Conservation (phyloP, 2,329 filamentous ascomycete genomes). For the Colletotrichum destructivum region DNA sequence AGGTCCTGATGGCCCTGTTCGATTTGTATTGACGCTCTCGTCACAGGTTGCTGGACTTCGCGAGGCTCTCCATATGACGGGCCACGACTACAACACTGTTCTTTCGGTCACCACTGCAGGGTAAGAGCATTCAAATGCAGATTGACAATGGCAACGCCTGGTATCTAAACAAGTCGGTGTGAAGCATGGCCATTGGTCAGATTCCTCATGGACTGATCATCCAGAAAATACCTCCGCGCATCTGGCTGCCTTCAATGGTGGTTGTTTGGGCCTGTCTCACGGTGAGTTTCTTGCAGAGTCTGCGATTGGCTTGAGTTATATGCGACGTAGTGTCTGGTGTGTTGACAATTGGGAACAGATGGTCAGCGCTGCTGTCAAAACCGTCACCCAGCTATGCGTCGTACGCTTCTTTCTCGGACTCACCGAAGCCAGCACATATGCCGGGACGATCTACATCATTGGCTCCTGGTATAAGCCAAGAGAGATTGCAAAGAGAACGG, state of each 20-base stretch:
- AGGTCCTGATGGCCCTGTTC: too few relatives aligned
- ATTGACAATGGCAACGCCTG: background rate
- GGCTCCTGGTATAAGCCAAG: slow-evolving; percentile 72
- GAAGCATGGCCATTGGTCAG: slow-evolving; percentile 54
- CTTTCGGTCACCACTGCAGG: slow-evolving; percentile 60
- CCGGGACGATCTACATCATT: slow-evolving; percentile 60
- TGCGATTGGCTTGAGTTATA: background rate
- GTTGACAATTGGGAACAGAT: slow-evolving; percentile 31
- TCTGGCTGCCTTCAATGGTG: slow-evolving; percentile 65
- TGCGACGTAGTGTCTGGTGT: too few relatives aligned
- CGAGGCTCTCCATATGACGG: slow-evolving; percentile 66
- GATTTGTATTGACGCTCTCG: background rate
- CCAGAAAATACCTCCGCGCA: slow-evolving; percentile 63
- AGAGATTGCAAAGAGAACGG: slow-evolving; percentile 74
- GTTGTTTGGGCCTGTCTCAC: slow-evolving; percentile 58
- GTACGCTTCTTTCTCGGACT: slow-evolving; percentile 58
- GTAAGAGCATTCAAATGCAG: background rate
- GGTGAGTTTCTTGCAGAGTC: background rate
- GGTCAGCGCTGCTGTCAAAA: slow-evolving; percentile 45
- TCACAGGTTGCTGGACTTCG: slow-evolving; percentile 66
- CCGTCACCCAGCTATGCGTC: slow-evolving; percentile 53
- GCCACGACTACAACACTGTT: slow-evolving; percentile 74
- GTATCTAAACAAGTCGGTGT: background rate
- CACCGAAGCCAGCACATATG: slow-evolving; percentile 57
- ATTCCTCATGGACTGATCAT: slow-evolving; percentile 62